Percentiles rank a stretch among this genome's conserved stretches.
Evolutionary conservation across 768 basidiomycete species (phyloP).

Genomic region (Podaxis rugospora): DNA sequence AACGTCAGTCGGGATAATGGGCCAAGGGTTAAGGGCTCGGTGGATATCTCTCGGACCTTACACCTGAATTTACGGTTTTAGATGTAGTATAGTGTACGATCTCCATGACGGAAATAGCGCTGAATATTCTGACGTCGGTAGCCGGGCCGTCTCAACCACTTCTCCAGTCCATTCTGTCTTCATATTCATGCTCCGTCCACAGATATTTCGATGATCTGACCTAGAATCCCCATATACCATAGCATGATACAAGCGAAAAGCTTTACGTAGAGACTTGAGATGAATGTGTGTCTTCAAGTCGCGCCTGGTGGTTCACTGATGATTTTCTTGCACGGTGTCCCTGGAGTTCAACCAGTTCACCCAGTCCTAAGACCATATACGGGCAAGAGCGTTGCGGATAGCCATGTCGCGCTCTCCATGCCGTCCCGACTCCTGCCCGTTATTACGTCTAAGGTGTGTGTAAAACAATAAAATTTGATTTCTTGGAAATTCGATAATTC

Average conservation of each 20-base stretch:
- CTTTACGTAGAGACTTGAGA: too few relatives aligned
- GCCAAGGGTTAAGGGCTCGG: not conserved
- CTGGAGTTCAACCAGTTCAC: not conserved
- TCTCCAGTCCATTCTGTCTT: not conserved
- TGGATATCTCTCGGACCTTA: not conserved
- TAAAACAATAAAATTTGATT: not conserved
- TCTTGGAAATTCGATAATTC: not conserved
- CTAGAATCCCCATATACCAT: not conserved
- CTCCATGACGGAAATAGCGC: not conserved
- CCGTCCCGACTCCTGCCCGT: not conserved
- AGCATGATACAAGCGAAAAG: too few relatives aligned
- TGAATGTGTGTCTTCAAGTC: not conserved
- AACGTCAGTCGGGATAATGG: not conserved
- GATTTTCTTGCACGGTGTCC: not conserved
- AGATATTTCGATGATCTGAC: not conserved
- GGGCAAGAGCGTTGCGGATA: too few relatives aligned
- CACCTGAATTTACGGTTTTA: not conserved
- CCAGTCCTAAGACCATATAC: not conserved
- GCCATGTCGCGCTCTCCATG: not conserved
- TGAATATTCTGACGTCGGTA: not conserved
- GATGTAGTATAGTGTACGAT: not conserved
- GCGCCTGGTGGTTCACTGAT: not conserved
- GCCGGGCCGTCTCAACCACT: not conserved
- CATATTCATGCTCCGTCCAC: not conserved
- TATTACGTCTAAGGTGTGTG: not conserved